These are phyloP conservation scores for Eutrema yunnanense DNA, from an alignment of 345 rosid species.

Conservation along the genomic window DNA sequence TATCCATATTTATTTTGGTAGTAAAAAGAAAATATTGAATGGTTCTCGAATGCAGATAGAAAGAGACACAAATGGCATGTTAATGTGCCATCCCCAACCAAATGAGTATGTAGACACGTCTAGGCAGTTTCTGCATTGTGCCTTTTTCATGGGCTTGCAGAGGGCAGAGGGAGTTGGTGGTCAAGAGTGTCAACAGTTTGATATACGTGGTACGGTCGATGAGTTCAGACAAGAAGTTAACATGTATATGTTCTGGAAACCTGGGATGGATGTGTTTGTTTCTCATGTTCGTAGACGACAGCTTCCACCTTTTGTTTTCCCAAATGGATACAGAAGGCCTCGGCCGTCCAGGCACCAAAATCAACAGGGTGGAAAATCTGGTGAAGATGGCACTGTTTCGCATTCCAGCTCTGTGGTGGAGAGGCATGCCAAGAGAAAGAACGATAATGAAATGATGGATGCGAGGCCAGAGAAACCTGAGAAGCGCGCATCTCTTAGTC, in stretches of 20 bases:
- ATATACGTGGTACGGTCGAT: conserved; percentile 61
- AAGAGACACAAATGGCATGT: conserved; percentile 63
- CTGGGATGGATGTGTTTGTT: conserved; percentile 65
- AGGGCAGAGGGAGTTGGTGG: conserved; percentile 55
- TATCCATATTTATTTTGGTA: neutral
- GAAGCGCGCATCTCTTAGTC: conserved; percentile 46
- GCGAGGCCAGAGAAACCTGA: conserved; percentile 38
- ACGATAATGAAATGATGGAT: conserved; percentile 36
- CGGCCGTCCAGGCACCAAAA: conserved; percentile 45
- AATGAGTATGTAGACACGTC: conserved; percentile 48
- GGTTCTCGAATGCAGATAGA: conserved; percentile 45
- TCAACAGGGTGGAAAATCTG: conserved; percentile 39
- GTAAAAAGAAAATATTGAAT: neutral
- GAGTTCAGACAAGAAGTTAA: conserved; percentile 55
- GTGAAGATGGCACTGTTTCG: conserved; percentile 39
- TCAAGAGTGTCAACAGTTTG: conserved; percentile 74
- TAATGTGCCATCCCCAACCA: conserved; percentile 79
- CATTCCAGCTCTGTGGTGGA: conserved; percentile 38
- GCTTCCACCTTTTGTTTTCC: conserved; percentile 64
- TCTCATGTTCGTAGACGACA: conserved; percentile 70
- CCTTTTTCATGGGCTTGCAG: conserved; percentile 75
- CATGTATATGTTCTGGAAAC: conserved; percentile 62
- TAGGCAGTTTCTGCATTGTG: conserved; percentile 54
- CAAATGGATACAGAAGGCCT: conserved; percentile 50
- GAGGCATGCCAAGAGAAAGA: conserved; percentile 45